Evolutionary conservation across 208 protist species (phyloP).

Genomic region (Crithidia expoeki): DNA sequence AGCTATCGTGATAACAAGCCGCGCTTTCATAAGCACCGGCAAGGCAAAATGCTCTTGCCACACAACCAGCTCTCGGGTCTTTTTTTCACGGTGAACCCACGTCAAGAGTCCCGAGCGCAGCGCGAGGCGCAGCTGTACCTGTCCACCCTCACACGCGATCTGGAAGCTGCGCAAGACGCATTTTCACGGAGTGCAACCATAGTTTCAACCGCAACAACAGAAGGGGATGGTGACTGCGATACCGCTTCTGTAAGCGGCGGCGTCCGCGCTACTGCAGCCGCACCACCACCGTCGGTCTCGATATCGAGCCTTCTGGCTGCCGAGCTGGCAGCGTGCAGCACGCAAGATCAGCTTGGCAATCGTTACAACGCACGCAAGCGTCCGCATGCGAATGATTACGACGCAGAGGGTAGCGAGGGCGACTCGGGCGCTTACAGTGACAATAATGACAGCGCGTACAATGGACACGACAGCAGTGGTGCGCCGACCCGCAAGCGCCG

Average conservation of each 20-base stretch:
- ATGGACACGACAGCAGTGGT: constrained; percentile 7
- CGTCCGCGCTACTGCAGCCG: constrained; percentile 9
- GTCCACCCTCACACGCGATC: constrained; percentile 55
- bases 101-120: constrained; percentile 61
- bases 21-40: constrained; percentile 66
- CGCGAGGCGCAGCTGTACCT: constrained; percentile 79
- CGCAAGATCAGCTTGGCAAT: constrained; percentile 20
- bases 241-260: neutral
- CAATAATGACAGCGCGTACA: constrained; percentile 25
- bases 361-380: constrained; percentile 32
- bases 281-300: constrained; percentile 20
- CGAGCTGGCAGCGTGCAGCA: constrained; percentile 33
- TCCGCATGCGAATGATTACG: constrained; percentile 4
- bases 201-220: neutral
- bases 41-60: constrained; percentile 68
- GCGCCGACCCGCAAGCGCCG: constrained; percentile 1
- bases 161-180: constrained; percentile 35
- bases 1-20: constrained; percentile 64
- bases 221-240: neutral
- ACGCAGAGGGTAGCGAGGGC: neutral
- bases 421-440: constrained; percentile 9
- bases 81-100: constrained; percentile 78
- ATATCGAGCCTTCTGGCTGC: constrained; percentile 36
- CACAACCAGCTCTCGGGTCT: constrained; percentile 64
- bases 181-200: neutral